Evolutionary conservation across 2,329 filamentous ascomycete genomes (phyloP), one percentile per base, ranked within the genome.

Genomic region (Calonectria hongkongensis): DNA sequence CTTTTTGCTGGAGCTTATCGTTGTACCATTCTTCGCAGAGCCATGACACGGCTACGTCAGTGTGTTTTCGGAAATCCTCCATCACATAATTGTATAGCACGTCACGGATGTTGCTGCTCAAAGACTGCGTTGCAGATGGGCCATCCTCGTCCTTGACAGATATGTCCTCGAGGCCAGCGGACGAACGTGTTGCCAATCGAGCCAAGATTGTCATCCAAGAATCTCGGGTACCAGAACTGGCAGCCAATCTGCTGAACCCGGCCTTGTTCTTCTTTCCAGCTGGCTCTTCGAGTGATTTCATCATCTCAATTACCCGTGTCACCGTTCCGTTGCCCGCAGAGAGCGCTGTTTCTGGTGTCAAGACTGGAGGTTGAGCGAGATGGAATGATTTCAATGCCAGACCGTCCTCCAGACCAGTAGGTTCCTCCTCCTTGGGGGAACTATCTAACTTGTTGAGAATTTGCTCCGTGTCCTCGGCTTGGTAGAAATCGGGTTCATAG

Each of bases 11-110:
- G 75, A 86, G 85, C 83, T 84, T 92, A 82, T 98, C 96, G 79
- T 96, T 97, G 84, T 98, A 98, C 96, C 97, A 99, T 85, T 99
- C 97, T 83, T 99, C 97, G 79, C 94, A 98, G 18, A 99, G 89
- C 97, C 97, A 99, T 9, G 93, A 93, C 65, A 98, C 95, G 1
- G 95, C 96, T 27, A 97, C 91, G 77, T 97, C 96, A 74, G 98
- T 96, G 51, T 97, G 93, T 74, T 90, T 92, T 68, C 96, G 92
- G 85, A 98, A 99, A 82, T 98, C 96, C 75, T 97, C 95, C 74
- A 98, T 90, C 60, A 98, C 90, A 82, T 98, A 98, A 67, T 91
- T 89, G 84, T 95, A 97, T 2, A 99, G 87, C 9, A 92, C 89
- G 77, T 98, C 94, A 66, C 97, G 92, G 76, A 98, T 95, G 7